Conservation (phyloP, 352 stramenopile genomes). For the Phytophthora ramorum region DNA sequence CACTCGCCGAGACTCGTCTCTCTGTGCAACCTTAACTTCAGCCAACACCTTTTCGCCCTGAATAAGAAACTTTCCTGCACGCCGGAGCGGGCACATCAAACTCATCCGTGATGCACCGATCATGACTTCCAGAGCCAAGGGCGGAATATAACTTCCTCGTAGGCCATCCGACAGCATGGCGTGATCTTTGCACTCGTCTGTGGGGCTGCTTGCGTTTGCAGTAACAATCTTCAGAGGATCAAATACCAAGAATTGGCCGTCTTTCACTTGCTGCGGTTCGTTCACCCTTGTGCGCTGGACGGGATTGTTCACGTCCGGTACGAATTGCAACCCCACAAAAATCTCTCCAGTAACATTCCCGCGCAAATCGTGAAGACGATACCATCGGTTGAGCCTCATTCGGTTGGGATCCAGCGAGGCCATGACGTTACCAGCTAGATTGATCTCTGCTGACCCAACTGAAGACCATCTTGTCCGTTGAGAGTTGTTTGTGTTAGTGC, state of each 20-base stretch:
- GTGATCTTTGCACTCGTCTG: constrained; percentile 57
- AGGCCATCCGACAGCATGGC: constrained; percentile 81
- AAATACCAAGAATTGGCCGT: constrained; percentile 88
- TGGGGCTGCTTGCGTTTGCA: constrained; percentile 44
- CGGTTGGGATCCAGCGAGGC: constrained; percentile 59
- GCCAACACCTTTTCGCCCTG: constrained; percentile 85
- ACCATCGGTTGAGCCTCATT: constrained; percentile 84
- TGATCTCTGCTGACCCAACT: constrained; percentile 84
- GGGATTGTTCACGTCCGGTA: constrained; percentile 47
- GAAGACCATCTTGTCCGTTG: constrained; percentile 76
- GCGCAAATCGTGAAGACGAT: constrained; percentile 80
- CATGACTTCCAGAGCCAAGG: constrained; percentile 85
- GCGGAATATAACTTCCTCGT: constrained; percentile 83
- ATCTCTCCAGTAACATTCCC: constrained; percentile 87
- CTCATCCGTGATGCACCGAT: constrained; percentile 74
- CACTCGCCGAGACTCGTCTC: constrained; percentile 86
- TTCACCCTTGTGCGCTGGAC: constrained; percentile 41
- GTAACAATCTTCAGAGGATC: constrained; percentile 86
- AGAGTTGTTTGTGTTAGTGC: constrained; percentile 41
- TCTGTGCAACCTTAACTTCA: constrained; percentile 89
- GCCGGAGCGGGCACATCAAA: constrained; percentile 82
- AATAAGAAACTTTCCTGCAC: constrained; percentile 90
- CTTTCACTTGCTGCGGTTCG: constrained; percentile 79
- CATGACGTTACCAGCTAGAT: constrained; percentile 89
- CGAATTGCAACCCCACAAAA: constrained; percentile 84